phyloP scores from a whole-genome alignment of 1,139 yeast species.

The Magnusiomyces suaveolens region DNA sequence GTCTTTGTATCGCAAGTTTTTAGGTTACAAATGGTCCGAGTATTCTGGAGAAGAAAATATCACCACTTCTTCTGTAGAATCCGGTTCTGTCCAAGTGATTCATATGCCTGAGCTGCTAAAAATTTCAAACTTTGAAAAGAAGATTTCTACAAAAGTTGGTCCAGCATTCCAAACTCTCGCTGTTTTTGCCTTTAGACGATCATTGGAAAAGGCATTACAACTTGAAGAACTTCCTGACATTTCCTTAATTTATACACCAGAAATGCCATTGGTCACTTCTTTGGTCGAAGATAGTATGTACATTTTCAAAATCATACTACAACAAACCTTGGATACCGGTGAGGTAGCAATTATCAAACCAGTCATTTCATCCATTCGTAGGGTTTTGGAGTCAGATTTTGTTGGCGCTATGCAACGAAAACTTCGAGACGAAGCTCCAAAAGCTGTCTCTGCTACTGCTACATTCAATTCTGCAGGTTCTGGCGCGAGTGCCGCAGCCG shows the following conservation, averaged over 20 bases:
- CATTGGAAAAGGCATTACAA: slow-evolving; percentile 72
- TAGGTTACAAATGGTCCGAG: slow-evolving; percentile 55
- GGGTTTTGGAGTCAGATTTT: slow-evolving; percentile 42
- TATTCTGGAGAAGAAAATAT: slow-evolving; percentile 20
- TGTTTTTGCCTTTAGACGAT: slow-evolving; percentile 60
- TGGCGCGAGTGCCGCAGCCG: slow-evolving; percentile 13
- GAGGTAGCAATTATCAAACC: slow-evolving; percentile 45
- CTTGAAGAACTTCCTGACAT: slow-evolving; percentile 65
- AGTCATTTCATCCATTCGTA: slow-evolving; percentile 39
- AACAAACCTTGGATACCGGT: slow-evolving; percentile 54
- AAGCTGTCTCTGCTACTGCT: slow-evolving; percentile 19
- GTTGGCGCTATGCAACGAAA: slow-evolving; percentile 42
- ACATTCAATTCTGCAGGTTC: slow-evolving; percentile 13
- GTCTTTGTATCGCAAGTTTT: slow-evolving; percentile 72
- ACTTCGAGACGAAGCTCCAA: slow-evolving; percentile 41
- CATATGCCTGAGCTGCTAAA: slow-evolving; percentile 36
- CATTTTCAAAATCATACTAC: slow-evolving; percentile 56
- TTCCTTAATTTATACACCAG: slow-evolving; percentile 31
- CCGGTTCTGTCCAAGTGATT: slow-evolving; percentile 13
- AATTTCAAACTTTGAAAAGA: slow-evolving; percentile 53
- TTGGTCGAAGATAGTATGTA: slow-evolving; percentile 78
- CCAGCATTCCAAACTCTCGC: slow-evolving; percentile 58
- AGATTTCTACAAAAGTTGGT: slow-evolving; percentile 44
- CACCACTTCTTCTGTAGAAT: background rate
- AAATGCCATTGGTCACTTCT: slow-evolving; percentile 64